Conservation (phyloP, 1,284 basidiomycete species). For the Amylostereum chailletii region DNA sequence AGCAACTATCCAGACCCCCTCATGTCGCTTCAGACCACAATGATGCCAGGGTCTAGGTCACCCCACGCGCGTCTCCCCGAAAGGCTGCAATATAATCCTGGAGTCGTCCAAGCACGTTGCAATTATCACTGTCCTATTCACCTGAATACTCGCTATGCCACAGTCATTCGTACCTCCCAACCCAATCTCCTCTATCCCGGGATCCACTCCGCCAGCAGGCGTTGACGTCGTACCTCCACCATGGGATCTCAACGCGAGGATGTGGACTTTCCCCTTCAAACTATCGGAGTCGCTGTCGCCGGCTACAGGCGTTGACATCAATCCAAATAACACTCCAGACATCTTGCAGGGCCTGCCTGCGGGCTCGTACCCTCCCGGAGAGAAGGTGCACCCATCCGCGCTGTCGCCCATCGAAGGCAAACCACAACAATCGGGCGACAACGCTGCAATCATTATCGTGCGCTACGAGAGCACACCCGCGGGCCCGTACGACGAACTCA, state of each 20-base stretch:
- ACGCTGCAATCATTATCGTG: constrained; percentile 1
- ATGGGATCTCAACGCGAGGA: constrained; percentile 5
- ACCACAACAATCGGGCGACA: constrained; percentile 6
- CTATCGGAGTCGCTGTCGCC: background rate
- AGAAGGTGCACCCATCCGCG: constrained; percentile 8
- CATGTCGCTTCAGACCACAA: too few species aligned
- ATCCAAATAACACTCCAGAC: constrained; percentile 1
- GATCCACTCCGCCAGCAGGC: background rate
- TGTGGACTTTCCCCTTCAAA: constrained; percentile 3
- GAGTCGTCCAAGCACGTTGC: too few species aligned
- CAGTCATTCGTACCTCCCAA: background rate
- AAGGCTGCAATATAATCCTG: too few species aligned
- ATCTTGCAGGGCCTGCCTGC: constrained; percentile 8
- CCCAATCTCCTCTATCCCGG: background rate
- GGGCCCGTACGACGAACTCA: constrained; percentile 1
- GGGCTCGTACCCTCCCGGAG: constrained; percentile 8
- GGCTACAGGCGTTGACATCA: background rate
- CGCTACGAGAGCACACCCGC: constrained; percentile 8
- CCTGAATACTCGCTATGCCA: background rate
- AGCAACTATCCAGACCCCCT: too few species aligned
- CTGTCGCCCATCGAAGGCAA: constrained; percentile 4
- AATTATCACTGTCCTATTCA: too few species aligned
- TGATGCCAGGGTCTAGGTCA: too few species aligned
- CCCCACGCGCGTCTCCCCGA: too few species aligned
- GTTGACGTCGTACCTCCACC: constrained; percentile 2